These are phyloP conservation scores for Xylariaceae sp. DNA, from an alignment of 2,329 filamentous ascomycete species.

Conservation along the genomic window DNA sequence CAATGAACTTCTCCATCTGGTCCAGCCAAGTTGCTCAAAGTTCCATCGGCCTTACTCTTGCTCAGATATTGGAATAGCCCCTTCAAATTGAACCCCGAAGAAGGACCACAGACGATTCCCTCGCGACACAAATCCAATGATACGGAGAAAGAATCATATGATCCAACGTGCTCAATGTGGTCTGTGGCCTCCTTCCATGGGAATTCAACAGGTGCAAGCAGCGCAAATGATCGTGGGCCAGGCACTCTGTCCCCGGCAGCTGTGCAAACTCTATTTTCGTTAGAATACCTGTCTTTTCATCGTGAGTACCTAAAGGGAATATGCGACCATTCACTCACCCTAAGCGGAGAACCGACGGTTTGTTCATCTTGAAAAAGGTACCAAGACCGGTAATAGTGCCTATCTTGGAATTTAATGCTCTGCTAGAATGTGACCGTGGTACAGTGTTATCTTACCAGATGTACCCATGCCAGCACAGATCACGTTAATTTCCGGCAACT, in stretches of 20 bases:
- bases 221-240: conserved; percentile 51
- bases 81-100: conserved; percentile 55
- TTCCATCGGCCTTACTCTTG: conserved; percentile 43
- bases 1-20: conserved; percentile 45
- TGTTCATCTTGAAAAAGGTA: conserved; percentile 46
- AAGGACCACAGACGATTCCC: conserved; percentile 57
- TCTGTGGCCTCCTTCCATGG: conserved; percentile 56
- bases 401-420: no score
- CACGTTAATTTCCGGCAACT: conserved; percentile 12
- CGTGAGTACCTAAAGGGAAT: background rate
- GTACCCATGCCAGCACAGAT: conserved; percentile 48
- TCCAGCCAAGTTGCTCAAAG: conserved; percentile 40
- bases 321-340: conserved; percentile 13
- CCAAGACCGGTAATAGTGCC: conserved; percentile 47
- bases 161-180: conserved; percentile 52
- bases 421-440: conserved; percentile 33
- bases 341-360: conserved; percentile 43
- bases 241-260: conserved; percentile 54
- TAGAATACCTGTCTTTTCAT: background rate
- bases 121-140: conserved; percentile 53
- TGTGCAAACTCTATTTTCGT: conserved; percentile 47
- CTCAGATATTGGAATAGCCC: conserved; percentile 49
- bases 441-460: conserved; percentile 42
- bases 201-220: conserved; percentile 49
- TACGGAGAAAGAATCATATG: conserved; percentile 47